Conservation (phyloP, 805 yeast genomes). For the Candida patagonica region DNA sequence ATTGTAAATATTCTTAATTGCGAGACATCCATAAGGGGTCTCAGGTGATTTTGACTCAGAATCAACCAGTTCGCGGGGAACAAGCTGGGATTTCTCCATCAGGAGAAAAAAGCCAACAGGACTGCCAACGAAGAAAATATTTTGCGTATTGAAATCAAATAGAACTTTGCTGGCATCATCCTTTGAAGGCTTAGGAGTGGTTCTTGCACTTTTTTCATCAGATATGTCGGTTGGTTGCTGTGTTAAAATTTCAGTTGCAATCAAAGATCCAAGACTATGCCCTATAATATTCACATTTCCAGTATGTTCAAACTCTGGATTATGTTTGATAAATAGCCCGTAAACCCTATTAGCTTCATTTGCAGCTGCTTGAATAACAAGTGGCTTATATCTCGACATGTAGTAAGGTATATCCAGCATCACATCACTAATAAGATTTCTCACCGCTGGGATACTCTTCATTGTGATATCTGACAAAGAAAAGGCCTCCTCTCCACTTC, state of each 20-base stretch:
- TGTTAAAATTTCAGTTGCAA: slow-evolving; percentile 61
- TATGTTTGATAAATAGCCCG: slow-evolving; percentile 46
- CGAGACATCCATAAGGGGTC: slow-evolving; percentile 41
- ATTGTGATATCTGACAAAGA: slow-evolving; percentile 58
- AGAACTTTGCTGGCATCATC: background rate
- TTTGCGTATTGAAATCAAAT: slow-evolving; percentile 62
- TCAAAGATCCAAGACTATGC: slow-evolving; percentile 86
- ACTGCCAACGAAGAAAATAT: slow-evolving; percentile 74
- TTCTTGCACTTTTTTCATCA: slow-evolving; percentile 14
- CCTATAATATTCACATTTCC: slow-evolving; percentile 73
- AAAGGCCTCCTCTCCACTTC: slow-evolving; percentile 2
- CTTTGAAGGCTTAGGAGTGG: background rate
- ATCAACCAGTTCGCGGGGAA: slow-evolving; percentile 21
- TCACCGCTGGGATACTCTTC: slow-evolving; percentile 64
- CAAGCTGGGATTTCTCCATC: slow-evolving; percentile 21
- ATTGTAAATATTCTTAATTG: slow-evolving; percentile 65
- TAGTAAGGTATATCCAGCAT: slow-evolving; percentile 72
- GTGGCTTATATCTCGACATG: slow-evolving; percentile 60
- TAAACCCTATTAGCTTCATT: slow-evolving; percentile 63
- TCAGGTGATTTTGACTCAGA: slow-evolving; percentile 6
- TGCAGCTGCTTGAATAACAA: slow-evolving; percentile 59
- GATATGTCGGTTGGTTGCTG: slow-evolving; percentile 29
- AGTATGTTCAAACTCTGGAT: slow-evolving; percentile 52
- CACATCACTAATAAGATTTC: slow-evolving; percentile 77
- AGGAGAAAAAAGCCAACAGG: slow-evolving; percentile 70